Percentiles rank a stretch among this genome's conserved stretches.
Evolutionary conservation across 2,329 filamentous ascomycete genomes (phyloP).

Genomic region (Aspergillus proliferans): DNA sequence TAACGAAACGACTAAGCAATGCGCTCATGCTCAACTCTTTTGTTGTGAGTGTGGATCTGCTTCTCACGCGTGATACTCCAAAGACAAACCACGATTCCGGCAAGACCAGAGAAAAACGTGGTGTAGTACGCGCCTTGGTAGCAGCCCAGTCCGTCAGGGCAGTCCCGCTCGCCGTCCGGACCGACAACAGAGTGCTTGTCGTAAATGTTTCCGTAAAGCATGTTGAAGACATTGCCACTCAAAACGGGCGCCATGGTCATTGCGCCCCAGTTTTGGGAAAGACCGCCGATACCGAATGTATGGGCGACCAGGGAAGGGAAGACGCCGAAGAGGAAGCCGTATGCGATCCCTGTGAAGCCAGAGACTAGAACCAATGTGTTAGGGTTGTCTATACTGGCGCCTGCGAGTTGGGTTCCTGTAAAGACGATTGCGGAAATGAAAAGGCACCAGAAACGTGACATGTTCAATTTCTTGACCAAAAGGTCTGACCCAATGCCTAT

Average conservation of each 20-base stretch:
- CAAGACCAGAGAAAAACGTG: conserved; percentile 64
- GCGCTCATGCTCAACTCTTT: conserved; percentile 28
- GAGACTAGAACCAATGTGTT: conserved; percentile 72
- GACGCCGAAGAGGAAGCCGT: conserved; percentile 90
- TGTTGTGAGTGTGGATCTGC: conserved; percentile 20
- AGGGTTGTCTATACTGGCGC: conserved; percentile 69
- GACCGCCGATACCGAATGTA: conserved; percentile 79
- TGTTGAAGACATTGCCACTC: conserved; percentile 85
- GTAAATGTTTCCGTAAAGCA: conserved; percentile 79
- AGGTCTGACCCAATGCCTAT: conserved; percentile 83
- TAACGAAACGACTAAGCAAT: conserved; percentile 17
- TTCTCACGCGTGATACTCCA: conserved; percentile 44
- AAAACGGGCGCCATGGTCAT: conserved; percentile 87
- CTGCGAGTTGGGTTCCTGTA: conserved; percentile 69
- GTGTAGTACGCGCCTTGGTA: conserved; percentile 76
- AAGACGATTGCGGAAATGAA: conserved; percentile 73
- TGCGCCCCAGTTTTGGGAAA: conserved; percentile 93
- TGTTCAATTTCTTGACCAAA: conserved; percentile 71
- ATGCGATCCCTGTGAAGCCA: conserved; percentile 75
- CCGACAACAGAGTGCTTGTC: conserved; percentile 70
- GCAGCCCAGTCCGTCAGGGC: conserved; percentile 70
- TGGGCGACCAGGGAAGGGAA: conserved; percentile 86
- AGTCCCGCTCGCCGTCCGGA: conserved; percentile 64
- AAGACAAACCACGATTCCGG: conserved; percentile 64
- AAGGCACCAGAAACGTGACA: conserved; percentile 87